phyloP scores from a whole-genome alignment of 2,329 filamentous ascomycete genomes.

The Phialemonium atrogriseum region DNA sequence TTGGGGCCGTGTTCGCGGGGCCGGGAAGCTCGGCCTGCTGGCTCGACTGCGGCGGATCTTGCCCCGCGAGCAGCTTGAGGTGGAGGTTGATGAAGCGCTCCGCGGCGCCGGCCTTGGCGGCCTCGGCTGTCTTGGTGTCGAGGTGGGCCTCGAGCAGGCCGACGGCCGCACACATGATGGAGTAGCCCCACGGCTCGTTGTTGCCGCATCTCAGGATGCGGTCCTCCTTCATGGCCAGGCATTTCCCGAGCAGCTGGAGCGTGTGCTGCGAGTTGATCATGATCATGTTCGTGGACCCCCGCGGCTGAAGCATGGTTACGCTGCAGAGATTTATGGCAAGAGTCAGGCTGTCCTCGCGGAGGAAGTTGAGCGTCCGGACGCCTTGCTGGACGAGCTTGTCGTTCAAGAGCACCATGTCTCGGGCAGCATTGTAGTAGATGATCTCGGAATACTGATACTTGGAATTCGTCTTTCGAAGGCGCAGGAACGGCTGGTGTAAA shows the following conservation, averaged over 20 bases:
- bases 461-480: slow-evolving; percentile 49
- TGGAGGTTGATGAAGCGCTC: slow-evolving; percentile 52
- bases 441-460: slow-evolving; percentile 56
- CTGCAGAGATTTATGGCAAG: slow-evolving; percentile 54
- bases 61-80: slow-evolving; percentile 46
- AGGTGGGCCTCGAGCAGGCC: slow-evolving; percentile 52
- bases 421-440: slow-evolving; percentile 54
- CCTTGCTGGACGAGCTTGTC: slow-evolving; percentile 52
- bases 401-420: slow-evolving; percentile 54
- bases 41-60: slow-evolving; percentile 30
- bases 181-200: slow-evolving; percentile 57
- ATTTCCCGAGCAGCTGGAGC: slow-evolving; percentile 52
- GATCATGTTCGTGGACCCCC: slow-evolving; percentile 50
- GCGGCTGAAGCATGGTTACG: slow-evolving; percentile 52
- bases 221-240: slow-evolving; percentile 52
- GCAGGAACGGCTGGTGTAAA: slow-evolving; percentile 52
- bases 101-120: slow-evolving; percentile 49
- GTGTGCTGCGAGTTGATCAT: slow-evolving; percentile 55
- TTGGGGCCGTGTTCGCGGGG: slow-evolving; percentile 4
- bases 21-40: slow-evolving; percentile 9
- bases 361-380: slow-evolving; percentile 49
- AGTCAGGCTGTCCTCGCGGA: slow-evolving; percentile 51
- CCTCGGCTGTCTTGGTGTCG: slow-evolving; percentile 46
- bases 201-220: slow-evolving; percentile 53
- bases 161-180: slow-evolving; percentile 53